These are phyloP conservation scores for Oryza australiensis DNA, from an alignment of 176 grass and related monocot genomes.

Conservation along the genomic window DNA sequence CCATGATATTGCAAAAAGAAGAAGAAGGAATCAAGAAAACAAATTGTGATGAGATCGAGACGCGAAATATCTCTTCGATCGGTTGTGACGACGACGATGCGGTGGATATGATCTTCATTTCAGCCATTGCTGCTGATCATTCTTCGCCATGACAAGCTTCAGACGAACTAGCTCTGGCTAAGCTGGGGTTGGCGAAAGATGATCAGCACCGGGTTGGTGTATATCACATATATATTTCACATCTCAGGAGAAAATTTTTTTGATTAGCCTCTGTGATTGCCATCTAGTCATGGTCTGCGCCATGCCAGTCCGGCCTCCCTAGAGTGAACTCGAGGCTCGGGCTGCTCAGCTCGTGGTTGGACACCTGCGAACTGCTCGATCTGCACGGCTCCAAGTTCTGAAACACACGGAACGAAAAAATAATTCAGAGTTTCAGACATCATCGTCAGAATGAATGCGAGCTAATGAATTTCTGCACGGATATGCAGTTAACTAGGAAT, in stretches of 20 bases:
- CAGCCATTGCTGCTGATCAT: not conserved
- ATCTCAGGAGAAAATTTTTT: not conserved
- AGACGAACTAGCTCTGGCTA: not conserved
- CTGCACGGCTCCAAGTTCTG: conserved; percentile 78
- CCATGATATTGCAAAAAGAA: not conserved
- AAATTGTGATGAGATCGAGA: conserved; percentile 19
- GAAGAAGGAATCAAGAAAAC: conserved; percentile 22
- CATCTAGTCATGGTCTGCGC: conserved; percentile 68
- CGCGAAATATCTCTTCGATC: conserved; percentile 5
- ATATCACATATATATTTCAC: not conserved
- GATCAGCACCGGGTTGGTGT: not conserved
- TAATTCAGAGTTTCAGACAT: not conserved
- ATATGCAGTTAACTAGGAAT: not conserved
- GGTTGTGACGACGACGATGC: not conserved
- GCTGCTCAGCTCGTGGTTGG: conserved; percentile 75
- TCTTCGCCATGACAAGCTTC: not conserved
- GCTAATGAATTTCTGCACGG: not conserved
- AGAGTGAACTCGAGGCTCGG: conserved; percentile 93
- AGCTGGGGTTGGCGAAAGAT: not conserved
- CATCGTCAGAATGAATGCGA: not conserved
- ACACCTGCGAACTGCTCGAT: conserved; percentile 66
- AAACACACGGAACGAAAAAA: not conserved
- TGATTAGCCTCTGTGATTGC: not conserved
- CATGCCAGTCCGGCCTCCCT: conserved; percentile 76
- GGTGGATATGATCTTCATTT: not conserved